These are phyloP conservation scores for Skeletonema marinoi DNA, from an alignment of 108 stramenopile species.

Conservation along the genomic window DNA sequence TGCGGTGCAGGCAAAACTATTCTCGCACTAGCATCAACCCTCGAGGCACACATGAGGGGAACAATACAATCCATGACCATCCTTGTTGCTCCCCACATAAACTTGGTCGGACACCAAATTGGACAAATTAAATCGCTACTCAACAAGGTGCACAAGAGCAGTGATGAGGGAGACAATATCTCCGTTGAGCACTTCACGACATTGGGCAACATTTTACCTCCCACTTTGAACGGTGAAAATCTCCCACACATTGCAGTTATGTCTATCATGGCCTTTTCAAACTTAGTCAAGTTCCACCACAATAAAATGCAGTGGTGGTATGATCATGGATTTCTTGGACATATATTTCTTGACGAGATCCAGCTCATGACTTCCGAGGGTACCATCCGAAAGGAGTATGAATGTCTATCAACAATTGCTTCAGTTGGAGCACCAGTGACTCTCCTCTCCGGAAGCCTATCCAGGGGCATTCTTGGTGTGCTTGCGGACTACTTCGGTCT, in stretches of 20 bases:
- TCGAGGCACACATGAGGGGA: not conserved
- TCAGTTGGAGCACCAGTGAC: not conserved
- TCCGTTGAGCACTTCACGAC: not conserved
- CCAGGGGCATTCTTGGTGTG: not conserved
- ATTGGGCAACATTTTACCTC: not conserved
- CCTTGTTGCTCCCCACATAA: not conserved
- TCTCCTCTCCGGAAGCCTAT: not conserved
- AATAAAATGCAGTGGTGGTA: not conserved
- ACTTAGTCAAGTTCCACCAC: not conserved
- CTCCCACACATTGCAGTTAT: not conserved
- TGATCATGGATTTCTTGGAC: not conserved
- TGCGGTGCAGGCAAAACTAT: not conserved
- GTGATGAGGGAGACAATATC: not conserved
- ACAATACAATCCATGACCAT: not conserved
- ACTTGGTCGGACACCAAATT: not conserved
- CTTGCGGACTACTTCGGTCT: not conserved
- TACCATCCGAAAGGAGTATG: not conserved
- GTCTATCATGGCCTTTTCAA: not conserved
- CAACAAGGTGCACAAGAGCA: not conserved
- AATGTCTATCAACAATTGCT: not conserved
- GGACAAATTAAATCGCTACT: not conserved
- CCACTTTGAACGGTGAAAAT: not conserved
- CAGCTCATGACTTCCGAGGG: not conserved
- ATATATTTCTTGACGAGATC: not conserved
- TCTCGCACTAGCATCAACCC: not conserved